phyloP scores from a whole-genome alignment of 352 stramenopile genomes.

The Thalassiosira allenii region DNA sequence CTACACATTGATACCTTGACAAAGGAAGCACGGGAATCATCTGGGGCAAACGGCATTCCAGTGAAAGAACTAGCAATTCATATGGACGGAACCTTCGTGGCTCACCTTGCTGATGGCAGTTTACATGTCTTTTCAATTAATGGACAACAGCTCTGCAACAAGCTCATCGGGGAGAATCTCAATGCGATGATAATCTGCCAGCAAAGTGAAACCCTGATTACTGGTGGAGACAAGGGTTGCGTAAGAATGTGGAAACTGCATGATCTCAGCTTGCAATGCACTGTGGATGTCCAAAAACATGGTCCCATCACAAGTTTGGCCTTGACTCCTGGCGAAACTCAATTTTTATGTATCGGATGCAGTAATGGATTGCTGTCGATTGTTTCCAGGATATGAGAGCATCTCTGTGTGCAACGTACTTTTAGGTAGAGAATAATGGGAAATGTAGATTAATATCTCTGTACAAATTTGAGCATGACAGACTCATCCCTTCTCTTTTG shows the following conservation, averaged over 20 bases:
- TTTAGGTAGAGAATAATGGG: no score
- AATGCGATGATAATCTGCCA: slow-evolving; percentile 81
- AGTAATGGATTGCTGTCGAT: slow-evolving; percentile 82
- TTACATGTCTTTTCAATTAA: slow-evolving; percentile 83
- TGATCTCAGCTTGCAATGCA: slow-evolving; percentile 70
- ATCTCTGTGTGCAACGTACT: no score
- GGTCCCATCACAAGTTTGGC: slow-evolving; percentile 77
- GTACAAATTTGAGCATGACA: no score
- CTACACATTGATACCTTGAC: slow-evolving; percentile 67
- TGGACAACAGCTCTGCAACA: slow-evolving; percentile 60
- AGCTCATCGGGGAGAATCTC: slow-evolving; percentile 71
- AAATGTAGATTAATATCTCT: no score
- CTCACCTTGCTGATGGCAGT: slow-evolving; percentile 71
- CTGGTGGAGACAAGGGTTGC: slow-evolving; percentile 72
- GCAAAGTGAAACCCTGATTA: slow-evolving; percentile 79
- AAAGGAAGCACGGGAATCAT: slow-evolving; percentile 57
- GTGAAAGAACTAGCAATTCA: slow-evolving; percentile 70
- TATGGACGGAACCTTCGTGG: slow-evolving; percentile 72
- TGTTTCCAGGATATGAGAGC: slow-evolving; percentile 71
- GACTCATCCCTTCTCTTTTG: no score
- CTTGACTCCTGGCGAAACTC: slow-evolving; percentile 66
- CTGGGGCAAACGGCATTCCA: slow-evolving; percentile 42
- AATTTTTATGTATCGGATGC: slow-evolving; percentile 84
- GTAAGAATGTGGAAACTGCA: slow-evolving; percentile 74
- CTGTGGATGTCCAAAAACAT: slow-evolving; percentile 80